phyloP scores from a whole-genome alignment of 2,329 filamentous ascomycete species.

The Calonectria montana region DNA sequence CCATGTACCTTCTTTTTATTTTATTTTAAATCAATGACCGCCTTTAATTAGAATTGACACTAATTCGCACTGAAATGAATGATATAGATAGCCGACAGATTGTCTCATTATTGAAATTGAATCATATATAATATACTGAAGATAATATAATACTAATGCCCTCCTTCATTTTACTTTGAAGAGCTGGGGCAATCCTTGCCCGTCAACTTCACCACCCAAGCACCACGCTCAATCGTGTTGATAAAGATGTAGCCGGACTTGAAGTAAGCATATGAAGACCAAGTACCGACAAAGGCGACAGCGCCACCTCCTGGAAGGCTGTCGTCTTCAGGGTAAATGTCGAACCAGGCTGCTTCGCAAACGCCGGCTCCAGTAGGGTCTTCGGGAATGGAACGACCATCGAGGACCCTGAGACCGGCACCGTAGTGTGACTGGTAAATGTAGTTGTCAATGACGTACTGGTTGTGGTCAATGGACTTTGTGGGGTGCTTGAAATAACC shows the following conservation, averaged over 20 bases:
- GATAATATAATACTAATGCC: neutral
- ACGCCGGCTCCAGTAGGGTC: constrained; percentile 58
- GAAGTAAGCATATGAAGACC: constrained; percentile 62
- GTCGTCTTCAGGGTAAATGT: constrained; percentile 64
- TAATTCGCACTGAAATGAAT: neutral
- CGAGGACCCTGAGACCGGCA: constrained; percentile 57
- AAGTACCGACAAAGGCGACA: constrained; percentile 56
- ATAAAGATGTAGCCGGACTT: constrained; percentile 61
- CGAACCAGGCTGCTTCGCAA: constrained; percentile 62
- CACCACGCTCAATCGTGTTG: constrained; percentile 64
- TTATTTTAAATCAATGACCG: no score
- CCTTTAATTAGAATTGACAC: no score
- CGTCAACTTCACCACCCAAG: constrained; percentile 57
- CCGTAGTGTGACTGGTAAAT: constrained; percentile 64
- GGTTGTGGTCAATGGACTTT: constrained; percentile 60
- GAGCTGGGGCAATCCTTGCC: constrained; percentile 26
- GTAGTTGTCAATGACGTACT: constrained; percentile 58
- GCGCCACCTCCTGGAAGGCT: constrained; percentile 48
- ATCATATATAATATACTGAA: neutral
- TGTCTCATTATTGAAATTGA: neutral
- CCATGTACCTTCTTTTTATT: no score
- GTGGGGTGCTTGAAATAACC: constrained; percentile 55
- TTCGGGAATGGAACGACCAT: constrained; percentile 34
- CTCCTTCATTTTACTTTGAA: neutral
- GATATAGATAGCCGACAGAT: neutral